phyloP scores from a whole-genome alignment of 2,329 filamentous ascomycete genomes.

The Chrysosporium keratinophilum region DNA sequence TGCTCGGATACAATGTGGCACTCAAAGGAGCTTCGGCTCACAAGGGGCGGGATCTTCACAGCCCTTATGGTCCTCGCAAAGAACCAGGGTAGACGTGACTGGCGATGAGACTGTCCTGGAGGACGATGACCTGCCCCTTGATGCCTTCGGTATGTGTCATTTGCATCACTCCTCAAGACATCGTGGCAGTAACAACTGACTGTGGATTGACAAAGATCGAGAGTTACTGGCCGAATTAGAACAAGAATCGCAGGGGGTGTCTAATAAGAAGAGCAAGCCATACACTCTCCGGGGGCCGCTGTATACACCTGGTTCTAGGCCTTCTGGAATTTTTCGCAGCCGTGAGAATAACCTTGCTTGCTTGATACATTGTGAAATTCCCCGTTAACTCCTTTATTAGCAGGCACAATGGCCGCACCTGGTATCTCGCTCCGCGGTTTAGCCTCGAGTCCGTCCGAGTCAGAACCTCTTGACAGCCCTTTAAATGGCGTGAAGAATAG shows the following conservation, averaged over 20 bases:
- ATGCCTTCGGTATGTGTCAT: conserved; percentile 40
- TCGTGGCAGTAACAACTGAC: background rate
- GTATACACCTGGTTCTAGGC: conserved; percentile 8
- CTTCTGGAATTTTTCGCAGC: conserved; percentile 24
- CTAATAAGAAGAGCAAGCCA: background rate
- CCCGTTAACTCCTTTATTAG: too few relatives aligned
- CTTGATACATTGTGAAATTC: too few relatives aligned
- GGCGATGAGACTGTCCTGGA: background rate
- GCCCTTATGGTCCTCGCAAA: background rate
- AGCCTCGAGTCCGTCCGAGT: conserved; percentile 24
- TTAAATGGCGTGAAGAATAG: conserved; percentile 20
- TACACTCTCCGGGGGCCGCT: background rate
- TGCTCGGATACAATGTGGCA: conserved; percentile 2
- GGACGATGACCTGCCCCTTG: conserved; percentile 30
- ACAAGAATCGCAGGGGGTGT: conserved; percentile 5
- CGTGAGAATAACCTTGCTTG: conserved; percentile 19
- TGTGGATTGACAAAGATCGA: conserved; percentile 23
- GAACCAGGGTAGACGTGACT: background rate
- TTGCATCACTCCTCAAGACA: background rate
- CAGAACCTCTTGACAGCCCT: conserved; percentile 26
- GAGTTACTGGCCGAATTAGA: conserved; percentile 29
- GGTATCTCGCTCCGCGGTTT: conserved; percentile 19
- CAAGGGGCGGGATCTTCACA: background rate
- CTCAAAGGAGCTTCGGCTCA: background rate
- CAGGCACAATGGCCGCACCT: conserved; percentile 16